These are phyloP conservation scores for Colletotrichum spinosum DNA, from an alignment of 2,329 filamentous ascomycete species.

Conservation along the genomic window DNA sequence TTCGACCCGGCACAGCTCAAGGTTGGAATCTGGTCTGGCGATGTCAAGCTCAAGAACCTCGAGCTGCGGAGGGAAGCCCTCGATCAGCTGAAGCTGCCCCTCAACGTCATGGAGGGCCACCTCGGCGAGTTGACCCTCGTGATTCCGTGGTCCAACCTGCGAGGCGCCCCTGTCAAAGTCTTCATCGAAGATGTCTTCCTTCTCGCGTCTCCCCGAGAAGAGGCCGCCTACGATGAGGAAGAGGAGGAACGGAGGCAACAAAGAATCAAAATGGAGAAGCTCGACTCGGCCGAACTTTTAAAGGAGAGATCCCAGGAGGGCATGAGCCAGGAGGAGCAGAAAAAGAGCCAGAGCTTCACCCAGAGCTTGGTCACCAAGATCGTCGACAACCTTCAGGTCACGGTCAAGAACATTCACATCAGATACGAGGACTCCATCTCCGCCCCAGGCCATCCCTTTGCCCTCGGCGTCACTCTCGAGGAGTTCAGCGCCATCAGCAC, in stretches of 20 bases:
- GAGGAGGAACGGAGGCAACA: constrained; percentile 91
- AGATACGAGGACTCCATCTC: constrained; percentile 98
- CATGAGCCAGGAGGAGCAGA: constrained; percentile 93
- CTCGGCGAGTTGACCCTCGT: constrained; percentile 90
- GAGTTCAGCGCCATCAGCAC: constrained; percentile 98
- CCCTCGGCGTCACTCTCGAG: constrained; percentile 89
- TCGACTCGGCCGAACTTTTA: constrained; percentile 94
- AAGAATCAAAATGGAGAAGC: constrained; percentile 97
- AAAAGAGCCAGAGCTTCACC: constrained; percentile 98
- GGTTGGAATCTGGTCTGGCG: constrained; percentile 98
- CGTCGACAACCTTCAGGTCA: constrained; percentile 97
- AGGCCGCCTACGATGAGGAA: constrained; percentile 90
- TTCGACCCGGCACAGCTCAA: constrained; percentile 98
- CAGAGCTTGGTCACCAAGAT: constrained; percentile 95
- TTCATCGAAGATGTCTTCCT: constrained; percentile 98
- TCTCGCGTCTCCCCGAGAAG: constrained; percentile 93
- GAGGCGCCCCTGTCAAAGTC: constrained; percentile 93
- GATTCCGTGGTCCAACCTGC: constrained; percentile 97
- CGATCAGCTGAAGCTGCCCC: constrained; percentile 94
- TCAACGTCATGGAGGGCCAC: constrained; percentile 97
- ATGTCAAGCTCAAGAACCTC: constrained; percentile 94
- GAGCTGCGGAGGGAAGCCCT: constrained; percentile 94
- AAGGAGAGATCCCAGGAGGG: constrained; percentile 94
- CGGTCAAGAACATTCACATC: constrained; percentile 97
- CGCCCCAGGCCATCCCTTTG: constrained; percentile 93